Evolutionary conservation across 768 basidiomycete species (phyloP).

Genomic region (Suillus fuscotomentosus): DNA sequence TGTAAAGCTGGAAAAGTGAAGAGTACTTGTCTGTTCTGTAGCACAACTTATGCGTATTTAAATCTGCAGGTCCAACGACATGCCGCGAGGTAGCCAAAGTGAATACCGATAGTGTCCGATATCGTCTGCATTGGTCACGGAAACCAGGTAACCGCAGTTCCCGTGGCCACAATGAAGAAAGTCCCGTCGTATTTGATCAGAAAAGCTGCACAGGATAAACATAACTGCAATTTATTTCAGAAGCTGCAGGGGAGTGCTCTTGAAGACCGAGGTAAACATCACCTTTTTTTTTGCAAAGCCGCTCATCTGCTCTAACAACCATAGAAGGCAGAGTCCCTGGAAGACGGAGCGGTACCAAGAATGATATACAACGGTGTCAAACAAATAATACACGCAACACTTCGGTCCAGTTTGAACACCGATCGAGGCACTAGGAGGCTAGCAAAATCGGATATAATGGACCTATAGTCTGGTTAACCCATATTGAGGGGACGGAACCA

Average conservation of each 20-base stretch:
- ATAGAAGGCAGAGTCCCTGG: neutral
- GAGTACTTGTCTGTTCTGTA: neutral
- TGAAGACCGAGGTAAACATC: neutral
- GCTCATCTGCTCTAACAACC: neutral
- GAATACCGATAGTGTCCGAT: neutral
- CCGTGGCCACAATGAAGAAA: neutral
- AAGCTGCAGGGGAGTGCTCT: neutral
- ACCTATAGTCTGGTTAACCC: neutral
- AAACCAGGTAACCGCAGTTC: neutral
- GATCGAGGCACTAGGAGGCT: neutral
- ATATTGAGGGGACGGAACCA: neutral
- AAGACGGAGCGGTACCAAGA: neutral
- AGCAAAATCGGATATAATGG: neutral
- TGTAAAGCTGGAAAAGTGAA: neutral
- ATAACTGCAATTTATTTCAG: neutral
- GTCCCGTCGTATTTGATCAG: conserved; percentile 4
- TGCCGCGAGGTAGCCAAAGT: conserved; percentile 1
- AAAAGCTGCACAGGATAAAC: conserved; percentile 1
- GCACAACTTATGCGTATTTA: conserved; percentile 16
- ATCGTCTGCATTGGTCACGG: neutral
- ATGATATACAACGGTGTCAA: neutral
- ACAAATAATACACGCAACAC: neutral
- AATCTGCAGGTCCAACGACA: conserved; percentile 2
- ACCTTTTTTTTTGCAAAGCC: neutral
- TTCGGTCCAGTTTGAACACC: neutral